A percentile compares a stretch with the other conserved stretches of the same genome.
Conservation (phyloP, 2,329 filamentous ascomycete genomes). For the Sporothrix mexicana region DNA sequence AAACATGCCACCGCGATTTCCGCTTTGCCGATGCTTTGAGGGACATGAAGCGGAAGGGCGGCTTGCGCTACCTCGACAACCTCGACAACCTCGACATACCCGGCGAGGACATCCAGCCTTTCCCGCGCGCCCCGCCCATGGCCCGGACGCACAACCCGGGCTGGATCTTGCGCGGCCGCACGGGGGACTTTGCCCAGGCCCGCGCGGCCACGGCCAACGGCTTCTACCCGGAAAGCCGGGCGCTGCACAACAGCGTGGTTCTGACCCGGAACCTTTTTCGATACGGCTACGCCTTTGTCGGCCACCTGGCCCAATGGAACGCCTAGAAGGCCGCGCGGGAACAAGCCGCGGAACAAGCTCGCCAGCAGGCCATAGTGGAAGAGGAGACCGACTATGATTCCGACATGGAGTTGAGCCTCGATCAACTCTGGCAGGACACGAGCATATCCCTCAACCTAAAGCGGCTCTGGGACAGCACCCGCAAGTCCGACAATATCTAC, state of each 20-base stretch:
- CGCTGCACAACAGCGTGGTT: background rate
- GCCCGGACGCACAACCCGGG: conserved; percentile 1
- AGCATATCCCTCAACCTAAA: no score
- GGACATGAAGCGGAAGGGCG: background rate
- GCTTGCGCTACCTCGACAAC: no score
- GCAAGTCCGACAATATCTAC: no score
- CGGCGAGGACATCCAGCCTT: conserved; percentile 15
- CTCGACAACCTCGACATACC: background rate
- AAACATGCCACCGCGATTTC: background rate
- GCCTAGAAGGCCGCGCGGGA: background rate
- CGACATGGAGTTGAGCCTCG: no score
- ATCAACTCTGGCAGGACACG: no score
- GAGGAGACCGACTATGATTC: background rate
- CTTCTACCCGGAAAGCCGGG: background rate
- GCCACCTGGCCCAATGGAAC: background rate
- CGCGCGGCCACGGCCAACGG: background rate
- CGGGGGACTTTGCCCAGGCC: no score
- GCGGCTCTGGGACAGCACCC: no score
- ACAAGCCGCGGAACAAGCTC: background rate
- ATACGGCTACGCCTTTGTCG: background rate
- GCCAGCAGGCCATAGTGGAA: background rate
- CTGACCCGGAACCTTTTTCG: background rate
- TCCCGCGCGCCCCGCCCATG: conserved; percentile 14
- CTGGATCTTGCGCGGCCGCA: background rate
- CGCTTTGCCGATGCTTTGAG: background rate